Base-by-base conservation (phyloP, 2,329 filamentous ascomycete genomes). In the Penicillium sp. region DNA sequence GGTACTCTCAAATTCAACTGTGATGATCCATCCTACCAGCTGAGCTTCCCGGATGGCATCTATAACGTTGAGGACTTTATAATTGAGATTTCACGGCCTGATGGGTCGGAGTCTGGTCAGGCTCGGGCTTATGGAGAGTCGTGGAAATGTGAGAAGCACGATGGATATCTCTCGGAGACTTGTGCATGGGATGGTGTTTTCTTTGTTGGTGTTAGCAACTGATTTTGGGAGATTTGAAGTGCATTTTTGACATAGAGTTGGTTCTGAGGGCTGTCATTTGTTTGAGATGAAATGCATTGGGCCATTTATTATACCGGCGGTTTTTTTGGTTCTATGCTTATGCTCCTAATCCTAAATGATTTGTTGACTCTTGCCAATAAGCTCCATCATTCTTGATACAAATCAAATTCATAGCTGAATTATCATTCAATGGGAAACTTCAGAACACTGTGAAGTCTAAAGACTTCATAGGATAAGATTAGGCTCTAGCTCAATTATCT, bases 141-240 rank as follows among this genome's bases (percentile, higher is more conserved):
- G 8, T 67, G 65, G 64, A 43, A 60, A 45, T 67, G 64, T 22
- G 42, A 57, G 19, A 61, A 60, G 19, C 38, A 57, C 7, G 54
- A 63, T 26, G 58, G 59, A 3, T 59, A 59, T n/a, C 64, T 60
- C 6, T 35, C 19, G 2, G 58, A 40, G 26, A 40, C 54, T 14
- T 67, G 65, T 35, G 22, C 49, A 4, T 67, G 61, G 65, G 62
- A 63, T 57, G 65, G 65, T 26, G 49, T 60, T 35, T 65, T 66
- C 35, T 42, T 58, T n/a, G 52, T 67, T 30, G 58, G 64, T 48
- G 38, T 66, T 14, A 40, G 52, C 58, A 26, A 25, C 22, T 53
- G 22, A 38, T 53, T 19, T 10, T 4, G 11, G 25, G 5, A 8
- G 5, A 26, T 30, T 6, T 2, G 3, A 42, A 11, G 0, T 11